Evolutionary conservation across 352 stramenopile genomes (phyloP).

Genomic region (Saprolegnia parasitica): DNA sequence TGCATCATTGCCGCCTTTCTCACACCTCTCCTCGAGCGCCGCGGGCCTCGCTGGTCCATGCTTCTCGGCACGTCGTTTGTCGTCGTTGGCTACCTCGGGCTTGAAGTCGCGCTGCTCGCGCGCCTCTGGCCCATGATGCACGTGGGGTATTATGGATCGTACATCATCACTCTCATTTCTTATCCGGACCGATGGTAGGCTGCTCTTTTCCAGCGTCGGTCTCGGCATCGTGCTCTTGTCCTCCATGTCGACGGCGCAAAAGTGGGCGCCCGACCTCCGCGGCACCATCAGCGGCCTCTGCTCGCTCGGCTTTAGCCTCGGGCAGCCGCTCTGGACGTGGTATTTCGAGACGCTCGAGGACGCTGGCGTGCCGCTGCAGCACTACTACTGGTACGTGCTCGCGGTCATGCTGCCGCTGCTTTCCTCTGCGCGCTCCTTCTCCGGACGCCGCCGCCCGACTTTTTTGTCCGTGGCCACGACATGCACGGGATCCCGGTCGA

Average conservation of each 20-base stretch:
- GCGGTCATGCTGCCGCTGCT: not conserved
- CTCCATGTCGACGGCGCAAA: constrained; percentile 17
- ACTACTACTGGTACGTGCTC: not conserved
- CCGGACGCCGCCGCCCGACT: constrained; percentile 13
- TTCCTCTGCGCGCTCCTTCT: not conserved
- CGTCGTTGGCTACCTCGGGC: not conserved
- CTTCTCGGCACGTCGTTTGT: not conserved
- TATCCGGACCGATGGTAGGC: not conserved
- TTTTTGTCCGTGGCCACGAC: constrained; percentile 7
- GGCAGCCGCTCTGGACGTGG: not conserved
- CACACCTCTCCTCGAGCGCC: constrained; percentile 6
- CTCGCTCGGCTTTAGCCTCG: not conserved
- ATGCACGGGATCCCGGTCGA: constrained; percentile 19
- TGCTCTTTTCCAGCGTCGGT: not conserved
- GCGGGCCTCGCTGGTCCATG: constrained; percentile 6
- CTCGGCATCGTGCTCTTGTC: not conserved
- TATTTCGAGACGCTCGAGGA: not conserved
- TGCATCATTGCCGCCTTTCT: not conserved
- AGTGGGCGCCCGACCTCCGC: constrained; percentile 16
- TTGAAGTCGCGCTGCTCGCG: not conserved
- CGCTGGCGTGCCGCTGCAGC: not conserved
- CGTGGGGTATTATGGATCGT: constrained; percentile 7
- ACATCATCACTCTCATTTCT: not conserved
- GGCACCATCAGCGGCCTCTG: not conserved
- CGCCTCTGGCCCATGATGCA: not conserved